Evolutionary conservation across 2,329 filamentous ascomycete genomes (phyloP).

Genomic region (Colletotrichum ledebouriae): DNA sequence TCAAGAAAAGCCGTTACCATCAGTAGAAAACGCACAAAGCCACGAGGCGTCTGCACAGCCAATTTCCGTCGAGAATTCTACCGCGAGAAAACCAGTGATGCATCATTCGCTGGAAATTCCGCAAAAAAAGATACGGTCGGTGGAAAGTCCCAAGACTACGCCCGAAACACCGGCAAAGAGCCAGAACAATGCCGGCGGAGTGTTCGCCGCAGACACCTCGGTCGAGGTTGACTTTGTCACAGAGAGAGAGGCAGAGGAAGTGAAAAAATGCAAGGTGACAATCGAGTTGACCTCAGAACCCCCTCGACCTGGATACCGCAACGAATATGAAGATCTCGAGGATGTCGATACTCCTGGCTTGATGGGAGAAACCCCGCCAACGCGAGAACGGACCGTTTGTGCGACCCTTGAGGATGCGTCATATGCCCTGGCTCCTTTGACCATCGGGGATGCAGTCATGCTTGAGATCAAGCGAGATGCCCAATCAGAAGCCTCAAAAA

Average conservation of each 20-base stretch:
- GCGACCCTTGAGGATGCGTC: background rate
- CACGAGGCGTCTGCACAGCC: no score
- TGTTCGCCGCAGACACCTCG: background rate
- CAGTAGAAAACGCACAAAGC: background rate
- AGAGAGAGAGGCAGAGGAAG: background rate
- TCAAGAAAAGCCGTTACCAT: background rate
- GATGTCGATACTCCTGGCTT: conserved; percentile 9
- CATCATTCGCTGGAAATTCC: background rate
- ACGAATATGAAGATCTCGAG: conserved; percentile 21
- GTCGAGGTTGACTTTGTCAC: background rate
- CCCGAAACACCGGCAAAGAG: background rate
- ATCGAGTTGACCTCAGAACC: conserved; percentile 20
- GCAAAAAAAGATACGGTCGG: background rate
- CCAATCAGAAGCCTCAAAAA: background rate
- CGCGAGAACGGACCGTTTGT: background rate
- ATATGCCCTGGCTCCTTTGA: background rate
- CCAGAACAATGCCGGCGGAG: background rate
- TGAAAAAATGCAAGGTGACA: conserved; percentile 10
- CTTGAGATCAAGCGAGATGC: background rate
- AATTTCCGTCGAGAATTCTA: no score
- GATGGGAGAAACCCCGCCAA: background rate
- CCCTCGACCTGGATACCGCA: conserved; percentile 18
- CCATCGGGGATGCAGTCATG: background rate
- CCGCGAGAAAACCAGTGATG: no score
- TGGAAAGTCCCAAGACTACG: background rate